Base-by-base conservation (phyloP, 2,329 filamentous ascomycete species). In the Malbranchea zuffiana region DNA sequence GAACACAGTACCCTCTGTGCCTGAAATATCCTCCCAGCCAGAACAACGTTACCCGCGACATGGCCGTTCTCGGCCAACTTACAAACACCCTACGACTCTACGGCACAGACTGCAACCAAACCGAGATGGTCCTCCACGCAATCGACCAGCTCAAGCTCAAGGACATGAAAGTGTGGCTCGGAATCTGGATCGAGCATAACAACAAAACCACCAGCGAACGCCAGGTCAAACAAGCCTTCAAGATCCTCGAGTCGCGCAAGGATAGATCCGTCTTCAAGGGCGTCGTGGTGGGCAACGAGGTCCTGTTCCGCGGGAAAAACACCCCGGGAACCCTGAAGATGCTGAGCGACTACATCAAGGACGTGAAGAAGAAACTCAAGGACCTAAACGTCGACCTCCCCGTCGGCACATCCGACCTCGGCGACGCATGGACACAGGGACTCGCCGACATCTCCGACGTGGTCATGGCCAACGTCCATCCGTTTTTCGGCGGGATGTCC, bases 21-120 rank as follows among this genome's bases (percentile, higher is more conserved):
- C 46, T 87, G 20, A 64, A 71, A 37, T 72, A 79, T 48, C 82
- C 83, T 1, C 82, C 88, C 0, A 87, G 80, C 21, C 88, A 95
- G 56, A 94, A 96, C 64, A 95, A 96, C 55, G 71, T 96, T 47
- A 96, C 90, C 0, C 77, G 84, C 36, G 88, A 96, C 55, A 67
- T 95, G 41, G 88, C 90, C 1, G 79, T 95, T 6, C 75, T 96
- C 35, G 86, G 82, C 8, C 86, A 94, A 56, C 68, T 96, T 28
- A 94, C 86, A 42, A 87, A 93, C 55, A 79, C 78, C 3, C 74
- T 96, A 32, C 80, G 88, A 5, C 69, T 95, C 1, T 96, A 96
- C 56, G 88, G 88, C 33, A 96, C 85, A 8, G 88, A 96, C 63
- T 96, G 88, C 70, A 95, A 95, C 60, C 88, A 96, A 61, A 96